Percentiles rank a stretch among this genome's conserved stretches.
Conservation (phyloP, 2,329 filamentous ascomycete genomes). For the Exserohilum rostratum region DNA sequence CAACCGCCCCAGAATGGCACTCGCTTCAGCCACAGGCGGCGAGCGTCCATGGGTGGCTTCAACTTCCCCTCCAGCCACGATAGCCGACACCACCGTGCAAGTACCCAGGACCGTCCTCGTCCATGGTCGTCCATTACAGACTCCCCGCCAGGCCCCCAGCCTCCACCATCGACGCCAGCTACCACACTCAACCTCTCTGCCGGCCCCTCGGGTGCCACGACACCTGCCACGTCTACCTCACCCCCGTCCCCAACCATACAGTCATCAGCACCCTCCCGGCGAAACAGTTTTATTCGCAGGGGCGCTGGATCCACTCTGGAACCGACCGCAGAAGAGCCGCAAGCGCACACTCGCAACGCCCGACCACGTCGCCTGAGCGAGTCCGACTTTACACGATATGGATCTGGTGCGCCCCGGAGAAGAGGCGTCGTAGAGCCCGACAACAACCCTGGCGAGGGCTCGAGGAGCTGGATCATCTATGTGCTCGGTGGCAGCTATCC, state of each 20-base stretch:
- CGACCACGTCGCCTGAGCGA: constrained; percentile 64
- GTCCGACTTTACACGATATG: constrained; percentile 66
- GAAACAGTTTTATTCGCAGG: constrained; percentile 49
- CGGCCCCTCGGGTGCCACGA: constrained; percentile 59
- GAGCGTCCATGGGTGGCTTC: constrained; percentile 61
- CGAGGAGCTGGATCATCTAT: constrained; percentile 74
- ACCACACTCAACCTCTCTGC: constrained; percentile 61
- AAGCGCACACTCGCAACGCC: constrained; percentile 49
- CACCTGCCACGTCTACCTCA: constrained; percentile 40
- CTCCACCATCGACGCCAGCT: constrained; percentile 68
- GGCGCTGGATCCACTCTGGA: constrained; percentile 49
- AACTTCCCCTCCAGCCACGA: constrained; percentile 60
- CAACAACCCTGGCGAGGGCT: constrained; percentile 62
- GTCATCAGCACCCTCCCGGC: constrained; percentile 46
- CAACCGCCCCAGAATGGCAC: constrained; percentile 62
- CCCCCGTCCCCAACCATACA: constrained; percentile 45
- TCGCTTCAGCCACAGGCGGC: constrained; percentile 60
- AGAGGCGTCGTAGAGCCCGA: constrained; percentile 67
- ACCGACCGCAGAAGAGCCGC: constrained; percentile 51
- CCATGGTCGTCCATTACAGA: constrained; percentile 58
- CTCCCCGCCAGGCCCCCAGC: constrained; percentile 63
- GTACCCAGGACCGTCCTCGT: constrained; percentile 48
- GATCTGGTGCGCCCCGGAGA: constrained; percentile 65
- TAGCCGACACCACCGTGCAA: constrained; percentile 57
- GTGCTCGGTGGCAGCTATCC: constrained; percentile 73